Conservation (phyloP, 805 yeast genomes). For the Kockiozyma suomiensis region DNA sequence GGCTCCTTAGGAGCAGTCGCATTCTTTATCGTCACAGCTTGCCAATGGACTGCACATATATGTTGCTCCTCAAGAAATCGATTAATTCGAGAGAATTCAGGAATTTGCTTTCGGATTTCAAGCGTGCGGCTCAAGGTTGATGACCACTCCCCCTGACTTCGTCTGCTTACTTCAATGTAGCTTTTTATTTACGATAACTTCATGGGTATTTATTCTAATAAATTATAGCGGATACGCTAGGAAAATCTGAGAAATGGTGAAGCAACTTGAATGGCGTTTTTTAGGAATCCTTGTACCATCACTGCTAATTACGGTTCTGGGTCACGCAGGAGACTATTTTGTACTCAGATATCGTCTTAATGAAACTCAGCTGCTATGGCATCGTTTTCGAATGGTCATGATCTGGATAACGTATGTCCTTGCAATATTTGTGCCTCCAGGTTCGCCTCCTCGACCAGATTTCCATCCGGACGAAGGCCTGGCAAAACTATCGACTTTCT, state of each 20-base stretch:
- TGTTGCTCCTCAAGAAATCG: background rate
- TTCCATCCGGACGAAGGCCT: conserved; percentile 52
- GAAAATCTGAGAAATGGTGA: conserved; percentile 14
- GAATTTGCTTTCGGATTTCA: background rate
- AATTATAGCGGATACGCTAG: too few species aligned
- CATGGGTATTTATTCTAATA: too few species aligned
- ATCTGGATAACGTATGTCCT: conserved; percentile 73
- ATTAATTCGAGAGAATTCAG: background rate
- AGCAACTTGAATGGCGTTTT: conserved; percentile 23
- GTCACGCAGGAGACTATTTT: conserved; percentile 63
- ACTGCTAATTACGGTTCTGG: conserved; percentile 57
- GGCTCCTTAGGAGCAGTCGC: background rate
- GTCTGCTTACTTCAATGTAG: too few species aligned
- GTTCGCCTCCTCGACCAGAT: conserved; percentile 56
- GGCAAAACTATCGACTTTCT: conserved; percentile 53
- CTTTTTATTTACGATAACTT: background rate
- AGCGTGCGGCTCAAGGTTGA: background rate
- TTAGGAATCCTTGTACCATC: conserved; percentile 57
- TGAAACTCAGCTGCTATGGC: conserved; percentile 48
- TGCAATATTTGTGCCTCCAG: conserved; percentile 71
- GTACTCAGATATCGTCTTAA: conserved; percentile 53
- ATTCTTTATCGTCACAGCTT: background rate
- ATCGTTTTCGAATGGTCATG: conserved; percentile 53
- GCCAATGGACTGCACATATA: too few species aligned
- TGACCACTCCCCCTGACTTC: too few species aligned